Evolutionary conservation across 1,284 basidiomycete genomes (phyloP).

Genomic region (Mycosarcoma mackinlayi): DNA sequence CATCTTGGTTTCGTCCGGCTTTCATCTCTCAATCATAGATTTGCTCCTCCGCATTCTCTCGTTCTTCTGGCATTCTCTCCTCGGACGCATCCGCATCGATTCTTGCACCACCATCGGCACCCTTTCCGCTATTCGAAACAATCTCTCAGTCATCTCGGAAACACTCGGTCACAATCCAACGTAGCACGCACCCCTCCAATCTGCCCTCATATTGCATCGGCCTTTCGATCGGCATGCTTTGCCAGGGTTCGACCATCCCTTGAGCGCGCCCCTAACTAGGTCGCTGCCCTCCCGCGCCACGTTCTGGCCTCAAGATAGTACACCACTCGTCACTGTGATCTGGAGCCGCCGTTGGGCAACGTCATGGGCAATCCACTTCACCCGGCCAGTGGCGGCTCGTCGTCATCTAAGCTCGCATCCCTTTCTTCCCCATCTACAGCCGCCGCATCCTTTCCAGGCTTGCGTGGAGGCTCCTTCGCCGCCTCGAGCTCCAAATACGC

Average conservation of each 20-base stretch:
- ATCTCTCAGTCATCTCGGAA: too few species aligned
- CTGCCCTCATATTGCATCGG: background rate
- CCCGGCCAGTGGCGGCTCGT: slow-evolving; percentile 14
- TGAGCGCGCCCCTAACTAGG: too few species aligned
- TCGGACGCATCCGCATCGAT: too few species aligned
- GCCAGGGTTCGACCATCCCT: too few species aligned
- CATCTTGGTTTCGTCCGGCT: too few species aligned
- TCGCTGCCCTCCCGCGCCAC: background rate
- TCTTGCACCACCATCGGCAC: too few species aligned
- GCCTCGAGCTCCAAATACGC: slow-evolving; percentile 80
- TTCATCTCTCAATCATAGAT: too few species aligned
- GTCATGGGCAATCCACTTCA: slow-evolving; percentile 31
- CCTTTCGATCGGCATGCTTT: slow-evolving; percentile 4
- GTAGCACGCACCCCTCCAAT: too few species aligned
- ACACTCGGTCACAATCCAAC: too few species aligned
- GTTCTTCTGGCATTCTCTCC: too few species aligned
- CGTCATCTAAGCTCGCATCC: background rate
- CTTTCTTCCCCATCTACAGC: slow-evolving; percentile 5
- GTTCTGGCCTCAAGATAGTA: background rate
- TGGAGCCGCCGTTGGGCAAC: background rate
- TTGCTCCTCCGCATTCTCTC: too few species aligned
- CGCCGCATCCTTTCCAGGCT: slow-evolving; percentile 13
- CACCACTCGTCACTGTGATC: background rate
- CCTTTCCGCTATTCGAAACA: too few species aligned
- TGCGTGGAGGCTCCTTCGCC: slow-evolving; percentile 82